Evolutionary conservation across 2,329 filamentous ascomycete genomes (phyloP).

Genomic region (Chaetomium strumarium): DNA sequence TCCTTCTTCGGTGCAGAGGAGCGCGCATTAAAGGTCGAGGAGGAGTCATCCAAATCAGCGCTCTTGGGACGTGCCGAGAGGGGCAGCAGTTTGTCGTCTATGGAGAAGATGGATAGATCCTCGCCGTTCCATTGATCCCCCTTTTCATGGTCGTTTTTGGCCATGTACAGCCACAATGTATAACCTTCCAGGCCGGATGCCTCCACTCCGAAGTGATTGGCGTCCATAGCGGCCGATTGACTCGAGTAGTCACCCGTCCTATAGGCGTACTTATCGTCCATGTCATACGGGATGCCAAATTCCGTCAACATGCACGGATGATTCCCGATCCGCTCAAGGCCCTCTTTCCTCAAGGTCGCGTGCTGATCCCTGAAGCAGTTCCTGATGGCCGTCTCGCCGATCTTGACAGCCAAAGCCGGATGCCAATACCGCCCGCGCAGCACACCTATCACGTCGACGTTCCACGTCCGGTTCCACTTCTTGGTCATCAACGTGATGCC

Average conservation of each 20-base stretch:
- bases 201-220: constrained; percentile 90
- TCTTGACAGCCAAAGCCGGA: constrained; percentile 84
- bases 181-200: constrained; percentile 78
- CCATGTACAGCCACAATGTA: constrained; percentile 82
- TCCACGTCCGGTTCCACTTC: constrained; percentile 97
- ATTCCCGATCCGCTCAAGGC: constrained; percentile 77
- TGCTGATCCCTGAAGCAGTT: constrained; percentile 91
- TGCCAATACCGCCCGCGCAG: constrained; percentile 82
- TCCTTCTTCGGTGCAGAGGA: constrained; percentile 30
- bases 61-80: constrained; percentile 44
- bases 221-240: constrained; percentile 87
- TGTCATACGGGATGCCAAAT: constrained; percentile 97
- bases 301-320: constrained; percentile 89
- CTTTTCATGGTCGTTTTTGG: constrained; percentile 76
- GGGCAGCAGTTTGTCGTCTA: constrained; percentile 66
- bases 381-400: constrained; percentile 88
- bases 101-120: constrained; percentile 83
- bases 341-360: constrained; percentile 75
- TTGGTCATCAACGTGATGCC: constrained; percentile 96
- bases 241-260: constrained; percentile 92
- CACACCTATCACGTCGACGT: constrained; percentile 90
- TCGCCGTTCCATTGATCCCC: constrained; percentile 98
- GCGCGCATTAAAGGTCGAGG: constrained; percentile 36
- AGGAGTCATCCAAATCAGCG: constrained; percentile 38
- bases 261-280: constrained; percentile 95